Evolutionary conservation across 305 asterid species (phyloP).

Genomic region (Solanum hybrid): DNA sequence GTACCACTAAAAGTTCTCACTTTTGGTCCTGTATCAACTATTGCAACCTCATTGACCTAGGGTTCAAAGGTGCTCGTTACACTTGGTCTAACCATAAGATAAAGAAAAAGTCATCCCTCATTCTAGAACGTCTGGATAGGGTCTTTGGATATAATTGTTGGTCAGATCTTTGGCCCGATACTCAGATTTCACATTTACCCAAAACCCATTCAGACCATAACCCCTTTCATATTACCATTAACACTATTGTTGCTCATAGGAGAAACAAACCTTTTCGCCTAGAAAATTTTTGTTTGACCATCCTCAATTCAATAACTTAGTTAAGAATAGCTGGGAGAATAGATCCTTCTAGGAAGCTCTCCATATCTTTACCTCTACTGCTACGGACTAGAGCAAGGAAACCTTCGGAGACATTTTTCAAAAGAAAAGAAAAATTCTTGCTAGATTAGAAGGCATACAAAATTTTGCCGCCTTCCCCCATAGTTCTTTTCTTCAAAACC

Average conservation of each 20-base stretch:
- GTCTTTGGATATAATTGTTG: background rate
- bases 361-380: background rate
- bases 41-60: background rate
- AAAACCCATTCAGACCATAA: background rate
- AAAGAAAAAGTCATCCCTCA: too few species aligned
- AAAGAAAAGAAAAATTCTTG: background rate
- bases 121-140: background rate
- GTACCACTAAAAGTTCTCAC: background rate
- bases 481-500: background rate
- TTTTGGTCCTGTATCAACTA: background rate
- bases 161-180: background rate
- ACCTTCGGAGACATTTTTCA: background rate
- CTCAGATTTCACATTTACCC: background rate
- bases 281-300: background rate
- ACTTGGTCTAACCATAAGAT: background rate
- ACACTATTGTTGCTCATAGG: background rate
- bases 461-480: too few species aligned
- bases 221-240: background rate
- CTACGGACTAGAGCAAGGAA: background rate
- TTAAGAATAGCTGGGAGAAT: background rate
- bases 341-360: background rate
- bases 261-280: background rate
- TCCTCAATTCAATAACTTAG: background rate
- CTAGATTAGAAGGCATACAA: background rate
- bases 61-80: background rate